A percentile compares a stretch with the other conserved stretches of the same genome.
Evolutionary conservation across 176 grass and related monocot genomes (phyloP).

Genomic region (Bromus sterilis): DNA sequence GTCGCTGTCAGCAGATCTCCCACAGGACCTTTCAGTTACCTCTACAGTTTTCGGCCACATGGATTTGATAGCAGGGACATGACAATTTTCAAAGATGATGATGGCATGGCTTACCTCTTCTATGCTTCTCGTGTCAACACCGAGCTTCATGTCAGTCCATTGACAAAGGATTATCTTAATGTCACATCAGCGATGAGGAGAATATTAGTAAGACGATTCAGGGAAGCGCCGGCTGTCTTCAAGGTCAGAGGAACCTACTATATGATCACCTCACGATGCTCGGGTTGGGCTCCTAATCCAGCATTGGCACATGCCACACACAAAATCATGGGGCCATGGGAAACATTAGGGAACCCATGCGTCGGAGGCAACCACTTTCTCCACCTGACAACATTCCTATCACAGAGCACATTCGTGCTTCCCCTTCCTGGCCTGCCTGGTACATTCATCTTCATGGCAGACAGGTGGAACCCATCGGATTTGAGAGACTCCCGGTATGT

Average conservation of each 20-base stretch:
- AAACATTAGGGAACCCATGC: slow-evolving; percentile 83
- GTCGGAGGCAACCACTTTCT: slow-evolving; percentile 73
- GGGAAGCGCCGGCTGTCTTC: slow-evolving; percentile 82
- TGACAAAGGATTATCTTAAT: slow-evolving; percentile 66
- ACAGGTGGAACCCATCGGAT: slow-evolving; percentile 84
- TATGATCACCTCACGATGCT: slow-evolving; percentile 89
- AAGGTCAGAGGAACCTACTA: slow-evolving; percentile 75
- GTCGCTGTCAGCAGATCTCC: slow-evolving; percentile 62
- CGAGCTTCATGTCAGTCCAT: slow-evolving; percentile 71
- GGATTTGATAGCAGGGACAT: slow-evolving; percentile 82
- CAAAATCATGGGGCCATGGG: slow-evolving; percentile 82
- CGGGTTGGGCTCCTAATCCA: slow-evolving; percentile 78
- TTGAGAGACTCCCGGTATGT: slow-evolving; percentile 82
- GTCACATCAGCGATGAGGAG: slow-evolving; percentile 46
- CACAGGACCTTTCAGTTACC: slow-evolving; percentile 68
- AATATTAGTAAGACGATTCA: slow-evolving; percentile 56
- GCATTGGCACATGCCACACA: slow-evolving; percentile 67
- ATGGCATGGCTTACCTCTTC: slow-evolving; percentile 64
- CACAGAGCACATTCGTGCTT: slow-evolving; percentile 84
- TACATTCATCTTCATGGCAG: slow-evolving; percentile 90
- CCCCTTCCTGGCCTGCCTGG: slow-evolving; percentile 72
- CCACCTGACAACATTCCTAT: slow-evolving; percentile 69
- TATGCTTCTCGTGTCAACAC: slow-evolving; percentile 68
- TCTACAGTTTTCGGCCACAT: slow-evolving; percentile 79
- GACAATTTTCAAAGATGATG: slow-evolving; percentile 89